Evolutionary conservation across 306 rosid genomes (phyloP).

Genomic region (Sophora flavescens): DNA sequence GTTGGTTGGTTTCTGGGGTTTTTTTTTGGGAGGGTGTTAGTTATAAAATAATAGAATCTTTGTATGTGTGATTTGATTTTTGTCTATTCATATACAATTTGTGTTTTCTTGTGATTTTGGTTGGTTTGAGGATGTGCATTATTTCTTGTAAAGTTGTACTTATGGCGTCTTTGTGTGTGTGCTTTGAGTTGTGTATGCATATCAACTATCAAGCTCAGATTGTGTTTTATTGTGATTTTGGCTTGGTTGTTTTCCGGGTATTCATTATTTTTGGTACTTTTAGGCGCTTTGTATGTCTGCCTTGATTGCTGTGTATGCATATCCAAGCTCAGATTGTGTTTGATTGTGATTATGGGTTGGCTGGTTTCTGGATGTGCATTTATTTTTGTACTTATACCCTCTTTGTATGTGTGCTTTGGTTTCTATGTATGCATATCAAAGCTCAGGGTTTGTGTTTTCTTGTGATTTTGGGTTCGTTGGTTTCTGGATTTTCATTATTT

Average conservation of each 20-base stretch:
- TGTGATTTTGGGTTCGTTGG: not conserved
- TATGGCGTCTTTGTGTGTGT: not conserved
- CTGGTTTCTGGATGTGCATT: not conserved
- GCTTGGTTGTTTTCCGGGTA: not conserved
- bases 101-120: too few species aligned
- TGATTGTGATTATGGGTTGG: too few species aligned
- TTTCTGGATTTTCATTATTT: slow-evolving; percentile 31
- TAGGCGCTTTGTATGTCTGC: too few species aligned
- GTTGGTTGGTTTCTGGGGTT: not conserved
- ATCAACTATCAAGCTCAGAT: not conserved
- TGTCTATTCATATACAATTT: too few species aligned
- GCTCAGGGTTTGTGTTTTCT: not conserved
- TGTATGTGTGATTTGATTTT: not conserved
- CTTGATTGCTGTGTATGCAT: too few species aligned
- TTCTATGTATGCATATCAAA: not conserved
- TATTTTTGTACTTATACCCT: too few species aligned
- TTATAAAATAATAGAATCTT: too few species aligned
- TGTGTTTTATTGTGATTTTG: not conserved
- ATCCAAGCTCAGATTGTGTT: too few species aligned
- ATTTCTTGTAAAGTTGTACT: not conserved
- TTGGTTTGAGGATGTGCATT: too few species aligned
- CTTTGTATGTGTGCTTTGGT: not conserved
- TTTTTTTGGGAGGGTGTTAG: too few species aligned
- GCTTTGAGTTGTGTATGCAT: not conserved
- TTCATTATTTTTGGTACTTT: not conserved